A percentile compares a stretch with the other conserved stretches of the same genome.
These are phyloP conservation scores for Phaeosphaeriaceae sp. DNA, from an alignment of 2,329 filamentous ascomycete genomes.

Conservation along the genomic window DNA sequence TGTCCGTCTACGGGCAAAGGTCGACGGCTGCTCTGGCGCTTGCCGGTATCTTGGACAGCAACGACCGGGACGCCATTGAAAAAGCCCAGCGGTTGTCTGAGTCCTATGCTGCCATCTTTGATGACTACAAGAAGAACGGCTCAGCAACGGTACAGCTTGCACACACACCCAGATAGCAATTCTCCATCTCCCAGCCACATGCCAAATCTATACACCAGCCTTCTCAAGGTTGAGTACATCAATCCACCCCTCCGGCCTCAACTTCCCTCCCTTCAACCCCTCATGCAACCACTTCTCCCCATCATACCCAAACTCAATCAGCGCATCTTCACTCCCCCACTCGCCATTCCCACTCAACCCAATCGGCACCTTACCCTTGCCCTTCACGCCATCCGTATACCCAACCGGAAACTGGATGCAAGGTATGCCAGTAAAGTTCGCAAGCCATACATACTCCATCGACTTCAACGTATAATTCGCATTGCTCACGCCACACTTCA, in stretches of 20 bases:
- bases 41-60: too few species aligned
- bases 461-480: constrained; percentile 75
- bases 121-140: too few species aligned
- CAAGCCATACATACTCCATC: constrained; percentile 87
- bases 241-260: constrained; percentile 47
- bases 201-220: too few species aligned
- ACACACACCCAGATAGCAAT: too few species aligned
- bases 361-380: constrained; percentile 63
- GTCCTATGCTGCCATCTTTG: too few species aligned
- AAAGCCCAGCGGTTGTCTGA: too few species aligned
- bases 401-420: constrained; percentile 78
- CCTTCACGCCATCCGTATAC: constrained; percentile 66
- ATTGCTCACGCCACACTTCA: constrained; percentile 72
- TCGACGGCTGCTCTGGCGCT: too few species aligned
- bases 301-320: constrained; percentile 63
- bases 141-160: too few species aligned
- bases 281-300: constrained; percentile 57
- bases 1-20: too few species aligned
- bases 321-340: constrained; percentile 62
- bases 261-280: constrained; percentile 42
- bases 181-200: too few species aligned
- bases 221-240: constrained; percentile 45
- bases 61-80: too few species aligned
- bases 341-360: constrained; percentile 64
- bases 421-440: constrained; percentile 82